phyloP scores from a whole-genome alignment of 1,139 yeast species.

The Blastobotrys petasosporus region DNA sequence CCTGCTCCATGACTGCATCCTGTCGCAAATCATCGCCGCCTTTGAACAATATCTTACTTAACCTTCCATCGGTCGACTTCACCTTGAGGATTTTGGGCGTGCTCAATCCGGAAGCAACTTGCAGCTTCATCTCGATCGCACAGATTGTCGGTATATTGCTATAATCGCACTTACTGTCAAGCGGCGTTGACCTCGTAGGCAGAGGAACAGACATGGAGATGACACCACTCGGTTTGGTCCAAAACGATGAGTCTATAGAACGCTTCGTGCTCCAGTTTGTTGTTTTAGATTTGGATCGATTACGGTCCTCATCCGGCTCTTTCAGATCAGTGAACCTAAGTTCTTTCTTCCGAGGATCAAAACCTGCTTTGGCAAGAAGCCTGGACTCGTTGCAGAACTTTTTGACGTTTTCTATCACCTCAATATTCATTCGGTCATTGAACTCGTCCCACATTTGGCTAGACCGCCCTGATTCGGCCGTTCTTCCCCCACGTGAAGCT shows the following conservation, averaged over 20 bases:
- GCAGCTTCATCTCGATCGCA: conserved; percentile 42
- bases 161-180: conserved; percentile 44
- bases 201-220: conserved; percentile 36
- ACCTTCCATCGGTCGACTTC: conserved; percentile 49
- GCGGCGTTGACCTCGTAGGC: conserved; percentile 66
- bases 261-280: conserved; percentile 6
- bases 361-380: conserved; percentile 9
- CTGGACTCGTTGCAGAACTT: conserved; percentile 3
- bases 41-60: conserved; percentile 59
- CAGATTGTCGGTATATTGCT: conserved; percentile 44
- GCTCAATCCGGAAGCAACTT: conserved; percentile 75
- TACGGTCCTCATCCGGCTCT: too few relatives aligned
- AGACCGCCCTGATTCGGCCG: too few relatives aligned
- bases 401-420: too few relatives aligned
- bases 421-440: too few relatives aligned
- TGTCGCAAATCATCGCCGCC: conserved; percentile 89
- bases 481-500: too few relatives aligned
- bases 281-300: too few relatives aligned
- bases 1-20: conserved; percentile 97
- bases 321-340: too few relatives aligned
- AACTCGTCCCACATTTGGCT: too few relatives aligned
- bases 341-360: conserved; percentile 1
- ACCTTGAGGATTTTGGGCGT: conserved; percentile 72
- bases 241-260: conserved; percentile 33
- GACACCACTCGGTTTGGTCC: conserved; percentile 39